Conservation (phyloP, 1,139 yeast genomes). For the Geotrichum carabidarum region DNA sequence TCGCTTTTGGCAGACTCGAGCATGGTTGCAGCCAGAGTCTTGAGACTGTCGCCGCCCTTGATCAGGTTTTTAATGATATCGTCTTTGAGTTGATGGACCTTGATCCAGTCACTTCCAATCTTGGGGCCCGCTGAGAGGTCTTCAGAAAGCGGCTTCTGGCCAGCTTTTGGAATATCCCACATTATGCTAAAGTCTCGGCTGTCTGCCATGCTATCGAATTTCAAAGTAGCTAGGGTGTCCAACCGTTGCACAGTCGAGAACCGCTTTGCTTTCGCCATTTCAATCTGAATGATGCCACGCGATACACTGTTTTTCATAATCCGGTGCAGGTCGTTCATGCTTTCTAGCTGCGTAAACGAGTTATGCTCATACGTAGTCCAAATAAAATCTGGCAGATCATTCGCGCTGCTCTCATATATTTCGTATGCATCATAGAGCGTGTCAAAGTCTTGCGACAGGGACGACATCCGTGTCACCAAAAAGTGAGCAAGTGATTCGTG, state of each 20-base stretch:
- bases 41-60: constrained; percentile 22
- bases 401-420: constrained; percentile 47
- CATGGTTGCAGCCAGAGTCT: constrained; percentile 13
- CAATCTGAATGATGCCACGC: constrained; percentile 21
- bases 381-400: constrained; percentile 48
- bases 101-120: constrained; percentile 27
- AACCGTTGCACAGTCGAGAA: constrained; percentile 20
- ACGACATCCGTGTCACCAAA: constrained; percentile 46
- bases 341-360: constrained; percentile 57
- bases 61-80: constrained; percentile 25
- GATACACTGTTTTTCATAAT: constrained; percentile 29
- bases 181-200: constrained; percentile 33
- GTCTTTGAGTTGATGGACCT: constrained; percentile 25
- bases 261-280: constrained; percentile 15
- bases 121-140: constrained; percentile 26
- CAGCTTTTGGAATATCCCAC: constrained; percentile 23
- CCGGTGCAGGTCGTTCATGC: constrained; percentile 46
- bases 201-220: constrained; percentile 23
- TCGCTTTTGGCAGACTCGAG: neutral
- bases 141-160: constrained; percentile 19
- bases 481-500: constrained; percentile 66
- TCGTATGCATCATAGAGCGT: constrained; percentile 28
- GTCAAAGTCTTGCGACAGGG: constrained; percentile 39
- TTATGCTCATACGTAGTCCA: constrained; percentile 50
- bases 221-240: constrained; percentile 11